Percentiles rank a stretch among this genome's conserved stretches.
phyloP scores from a whole-genome alignment of 164 flowering plant genomes.

The Vitis rotundifolia region DNA sequence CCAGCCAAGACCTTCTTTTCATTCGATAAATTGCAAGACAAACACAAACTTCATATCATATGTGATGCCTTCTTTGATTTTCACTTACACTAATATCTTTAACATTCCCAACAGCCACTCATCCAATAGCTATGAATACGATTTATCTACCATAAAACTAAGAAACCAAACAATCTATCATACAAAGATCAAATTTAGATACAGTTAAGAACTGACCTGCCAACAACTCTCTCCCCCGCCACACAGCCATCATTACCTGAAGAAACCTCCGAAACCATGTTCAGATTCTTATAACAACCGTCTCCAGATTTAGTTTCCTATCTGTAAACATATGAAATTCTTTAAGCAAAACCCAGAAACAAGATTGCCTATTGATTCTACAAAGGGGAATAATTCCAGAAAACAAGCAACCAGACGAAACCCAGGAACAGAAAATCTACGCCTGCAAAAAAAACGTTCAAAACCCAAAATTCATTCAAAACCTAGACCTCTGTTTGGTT shows the following conservation, averaged over 20 bases:
- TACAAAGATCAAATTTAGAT: background rate
- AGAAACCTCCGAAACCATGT: slow-evolving; percentile 7
- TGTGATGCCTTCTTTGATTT: too few species aligned
- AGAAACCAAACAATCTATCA: too few species aligned
- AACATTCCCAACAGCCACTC: too few species aligned
- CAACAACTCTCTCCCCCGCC: background rate
- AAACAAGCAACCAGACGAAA: background rate
- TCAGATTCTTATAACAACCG: background rate
- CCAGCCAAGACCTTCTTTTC: too few species aligned
- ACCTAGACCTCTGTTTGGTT: background rate
- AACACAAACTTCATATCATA: too few species aligned
- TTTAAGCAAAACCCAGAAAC: background rate
- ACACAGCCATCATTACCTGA: background rate
- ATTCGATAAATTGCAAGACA: too few species aligned
- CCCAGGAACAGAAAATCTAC: background rate
- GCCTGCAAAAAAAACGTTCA: background rate
- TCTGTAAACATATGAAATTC: background rate
- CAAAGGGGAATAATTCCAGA: too few species aligned
- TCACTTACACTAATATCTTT: too few species aligned
- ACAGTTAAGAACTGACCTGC: slow-evolving; percentile 7
- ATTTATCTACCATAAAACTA: too few species aligned
- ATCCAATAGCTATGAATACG: too few species aligned
- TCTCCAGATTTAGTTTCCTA: background rate
- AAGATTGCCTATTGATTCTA: background rate
- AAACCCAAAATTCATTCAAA: background rate